Base-by-base conservation (phyloP, 169 alveolate species). In the Babesia bovis region DNA sequence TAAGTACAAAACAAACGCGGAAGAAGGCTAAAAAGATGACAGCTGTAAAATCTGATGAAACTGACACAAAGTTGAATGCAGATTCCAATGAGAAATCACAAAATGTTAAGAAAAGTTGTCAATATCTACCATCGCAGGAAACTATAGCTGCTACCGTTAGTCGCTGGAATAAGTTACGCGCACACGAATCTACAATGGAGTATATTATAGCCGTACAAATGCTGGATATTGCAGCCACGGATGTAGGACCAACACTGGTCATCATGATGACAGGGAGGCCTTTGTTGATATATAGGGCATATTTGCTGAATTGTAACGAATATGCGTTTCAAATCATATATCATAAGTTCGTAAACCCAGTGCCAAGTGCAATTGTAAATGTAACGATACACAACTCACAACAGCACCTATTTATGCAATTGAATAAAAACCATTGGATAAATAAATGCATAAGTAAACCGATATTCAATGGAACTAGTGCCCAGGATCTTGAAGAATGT, bases 251-350 rank as follows among this genome's bases (percentile, higher is more conserved):
- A 23, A 85, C 91, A 6, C 52, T 85, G 17, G 72, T 78, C 9
- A 76, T 82, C 32, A 33, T 85, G 44, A 41, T 85, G 33, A 73
- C 91, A 15, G 91, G 91, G 25, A 35, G 91, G 38, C 91, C 91
- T 4, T 66, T 77, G 36, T 55, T 85, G 19, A 32, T 85, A 32
- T 85, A 85, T 45, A 28, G 91, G 12, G 74, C 82, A 32, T 85
- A 58, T 21, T 61, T 55, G 42, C 25, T 61, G 41, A 28, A n/a
- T 4, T 28, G 73, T 28, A 61, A 19, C 4, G 69, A 35, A 17
- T 32, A 52, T 38, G 68, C 52, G 10, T 71, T 71, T 33, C 45
- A 61, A 44, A 19, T 71, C 55, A 15, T 38, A 15, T 36, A 17
- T 41, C 82, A 71, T 52, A 41, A 50, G 1, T 71, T 57, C 44